phyloP scores from a whole-genome alignment of 768 basidiomycete species.

The Termitomyces sp. region DNA sequence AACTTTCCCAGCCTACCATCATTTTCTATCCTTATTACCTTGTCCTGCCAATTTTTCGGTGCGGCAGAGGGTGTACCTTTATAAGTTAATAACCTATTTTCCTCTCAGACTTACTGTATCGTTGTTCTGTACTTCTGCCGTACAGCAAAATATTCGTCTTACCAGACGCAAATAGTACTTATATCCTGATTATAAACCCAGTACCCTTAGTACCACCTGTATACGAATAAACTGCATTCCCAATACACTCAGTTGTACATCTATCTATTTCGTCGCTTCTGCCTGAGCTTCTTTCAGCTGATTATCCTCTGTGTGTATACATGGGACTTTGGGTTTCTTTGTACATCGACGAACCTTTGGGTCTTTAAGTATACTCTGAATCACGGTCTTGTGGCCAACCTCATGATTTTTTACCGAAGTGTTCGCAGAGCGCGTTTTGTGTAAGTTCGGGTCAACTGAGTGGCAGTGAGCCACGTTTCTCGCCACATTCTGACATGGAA shows the following conservation, averaged over 20 bases:
- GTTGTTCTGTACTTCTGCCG: neutral
- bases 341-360: neutral
- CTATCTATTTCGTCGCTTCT: neutral
- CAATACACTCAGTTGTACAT: neutral
- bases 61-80: neutral
- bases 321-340: too few species aligned
- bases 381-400: neutral
- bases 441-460: neutral
- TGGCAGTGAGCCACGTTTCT: slow-evolving; percentile 3
- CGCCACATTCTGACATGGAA: slow-evolving; percentile 3
- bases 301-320: too few species aligned
- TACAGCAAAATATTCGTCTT: slow-evolving; percentile 6
- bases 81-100: neutral
- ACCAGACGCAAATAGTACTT: neutral
- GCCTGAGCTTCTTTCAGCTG: neutral
- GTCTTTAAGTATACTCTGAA: neutral
- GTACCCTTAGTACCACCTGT: slow-evolving; percentile 2
- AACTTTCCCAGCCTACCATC: neutral
- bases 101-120: neutral
- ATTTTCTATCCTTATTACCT: slow-evolving; percentile 2
- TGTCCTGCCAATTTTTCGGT: neutral
- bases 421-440: neutral
- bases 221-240: neutral
- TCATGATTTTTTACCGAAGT: neutral
- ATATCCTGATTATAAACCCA: slow-evolving; percentile 1